Evolutionary conservation across 2,329 filamentous ascomycete genomes (phyloP).

Genomic region (Ceratocystis diversiconidia): DNA sequence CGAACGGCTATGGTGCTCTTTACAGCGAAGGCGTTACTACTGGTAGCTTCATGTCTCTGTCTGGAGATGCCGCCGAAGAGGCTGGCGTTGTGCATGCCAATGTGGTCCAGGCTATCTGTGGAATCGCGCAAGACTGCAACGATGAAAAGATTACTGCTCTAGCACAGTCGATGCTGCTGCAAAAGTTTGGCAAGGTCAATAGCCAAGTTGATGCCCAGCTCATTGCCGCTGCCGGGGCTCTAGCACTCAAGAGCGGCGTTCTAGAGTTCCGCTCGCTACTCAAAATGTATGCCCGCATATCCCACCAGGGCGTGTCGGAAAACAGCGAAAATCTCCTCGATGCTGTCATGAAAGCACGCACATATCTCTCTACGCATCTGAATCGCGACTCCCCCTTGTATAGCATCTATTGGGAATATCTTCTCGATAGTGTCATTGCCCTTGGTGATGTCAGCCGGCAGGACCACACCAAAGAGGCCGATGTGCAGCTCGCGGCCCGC

Average conservation of each 20-base stretch:
- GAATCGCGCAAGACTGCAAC: conserved; percentile 65
- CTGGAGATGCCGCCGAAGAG: conserved; percentile 63
- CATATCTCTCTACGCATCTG: conserved; percentile 58
- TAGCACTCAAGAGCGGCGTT: conserved; percentile 64
- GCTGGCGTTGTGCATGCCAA: conserved; percentile 64
- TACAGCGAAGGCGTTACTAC: conserved; percentile 45
- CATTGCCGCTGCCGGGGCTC: conserved; percentile 62
- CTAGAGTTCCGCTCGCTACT: conserved; percentile 76
- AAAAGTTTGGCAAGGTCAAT: conserved; percentile 81
- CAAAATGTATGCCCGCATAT: conserved; percentile 65
- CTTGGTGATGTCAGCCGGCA: conserved; percentile 73
- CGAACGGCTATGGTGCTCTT: conserved; percentile 30
- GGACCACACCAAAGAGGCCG: conserved; percentile 58
- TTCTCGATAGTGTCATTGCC: conserved; percentile 77
- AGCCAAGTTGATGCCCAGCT: conserved; percentile 70
- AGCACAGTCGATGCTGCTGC: conserved; percentile 88
- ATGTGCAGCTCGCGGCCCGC: conserved; percentile 66
- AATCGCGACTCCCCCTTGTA: conserved; percentile 60
- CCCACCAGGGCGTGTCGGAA: conserved; percentile 56
- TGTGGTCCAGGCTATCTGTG: conserved; percentile 88
- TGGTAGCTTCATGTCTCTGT: conserved; percentile 68
- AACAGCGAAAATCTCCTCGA: conserved; percentile 52
- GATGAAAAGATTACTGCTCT: conserved; percentile 89
- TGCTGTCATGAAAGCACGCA: conserved; percentile 66
- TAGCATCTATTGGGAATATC: conserved; percentile 66